A percentile compares a stretch with the other conserved stretches of the same genome.
Conservation (phyloP, 2,329 filamentous ascomycete genomes). For the Aspergillus fructus region DNA sequence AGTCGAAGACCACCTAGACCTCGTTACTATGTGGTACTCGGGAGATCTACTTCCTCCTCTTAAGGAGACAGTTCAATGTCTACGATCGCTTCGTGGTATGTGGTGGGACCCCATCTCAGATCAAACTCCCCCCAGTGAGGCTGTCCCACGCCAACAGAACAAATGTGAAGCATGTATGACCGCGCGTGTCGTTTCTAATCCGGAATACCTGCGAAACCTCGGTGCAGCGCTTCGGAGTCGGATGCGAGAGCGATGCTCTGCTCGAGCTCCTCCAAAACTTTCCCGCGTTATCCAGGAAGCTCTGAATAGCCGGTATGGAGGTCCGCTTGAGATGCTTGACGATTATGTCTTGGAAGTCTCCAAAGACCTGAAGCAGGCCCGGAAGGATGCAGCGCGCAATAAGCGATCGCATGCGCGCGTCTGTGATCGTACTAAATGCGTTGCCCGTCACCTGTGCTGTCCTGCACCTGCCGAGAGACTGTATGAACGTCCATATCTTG, state of each 20-base stretch:
- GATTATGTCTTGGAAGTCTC: slow-evolving; percentile 7
- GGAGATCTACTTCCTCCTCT: slow-evolving; percentile 14
- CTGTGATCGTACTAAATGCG: neutral
- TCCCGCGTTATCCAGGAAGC: slow-evolving; percentile 30
- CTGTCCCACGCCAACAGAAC: slow-evolving; percentile 31
- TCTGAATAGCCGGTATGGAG: slow-evolving; percentile 17
- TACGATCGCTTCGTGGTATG: slow-evolving; percentile 31
- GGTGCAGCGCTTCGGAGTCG: slow-evolving; percentile 31
- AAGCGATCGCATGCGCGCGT: neutral
- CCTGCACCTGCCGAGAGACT: neutral
- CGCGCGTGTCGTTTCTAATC: slow-evolving; percentile 28
- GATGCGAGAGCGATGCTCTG: slow-evolving; percentile 24
- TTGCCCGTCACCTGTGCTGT: neutral
- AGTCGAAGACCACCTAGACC: slow-evolving; percentile 23
- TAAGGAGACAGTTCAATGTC: slow-evolving; percentile 11
- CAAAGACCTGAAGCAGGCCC: slow-evolving; percentile 16
- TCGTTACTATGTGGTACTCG: slow-evolving; percentile 19
- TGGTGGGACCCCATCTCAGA: slow-evolving; percentile 26
- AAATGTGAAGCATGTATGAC: slow-evolving; percentile 41
- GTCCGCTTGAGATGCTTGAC: neutral
- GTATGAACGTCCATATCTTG: neutral
- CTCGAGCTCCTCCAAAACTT: slow-evolving; percentile 25
- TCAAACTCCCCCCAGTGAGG: slow-evolving; percentile 7
- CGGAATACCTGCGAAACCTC: slow-evolving; percentile 29
- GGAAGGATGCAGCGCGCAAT: slow-evolving; percentile 1